phyloP scores from a whole-genome alignment of 805 yeast species.

The Teunomyces pallodes region DNA sequence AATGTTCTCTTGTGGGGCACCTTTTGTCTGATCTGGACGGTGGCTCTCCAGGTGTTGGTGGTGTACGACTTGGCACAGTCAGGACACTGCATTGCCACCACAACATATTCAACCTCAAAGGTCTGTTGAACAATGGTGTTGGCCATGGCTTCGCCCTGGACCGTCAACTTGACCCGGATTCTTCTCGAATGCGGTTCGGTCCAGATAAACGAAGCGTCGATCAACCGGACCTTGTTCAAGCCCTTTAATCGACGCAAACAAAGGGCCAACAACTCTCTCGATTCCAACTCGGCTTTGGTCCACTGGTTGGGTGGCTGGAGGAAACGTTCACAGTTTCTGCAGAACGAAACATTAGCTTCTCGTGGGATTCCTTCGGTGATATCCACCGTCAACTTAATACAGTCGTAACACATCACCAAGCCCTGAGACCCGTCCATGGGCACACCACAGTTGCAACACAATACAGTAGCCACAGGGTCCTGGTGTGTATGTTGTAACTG shows the following conservation, averaged over 20 bases:
- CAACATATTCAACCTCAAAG: constrained; percentile 91
- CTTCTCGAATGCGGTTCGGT: constrained; percentile 99
- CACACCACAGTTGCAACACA: constrained; percentile 97
- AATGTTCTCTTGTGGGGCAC: constrained; percentile 96
- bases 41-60: constrained; percentile 96
- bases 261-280: constrained; percentile 87
- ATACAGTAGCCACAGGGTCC: constrained; percentile 66
- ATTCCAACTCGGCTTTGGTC: constrained; percentile 87
- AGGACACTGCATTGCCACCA: constrained; percentile 94
- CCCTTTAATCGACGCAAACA: constrained; percentile 89
- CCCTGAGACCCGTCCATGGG: constrained; percentile 97
- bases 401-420: constrained; percentile 93
- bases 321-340: constrained; percentile 96
- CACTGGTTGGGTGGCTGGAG: constrained; percentile 93
- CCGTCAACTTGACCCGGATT: constrained; percentile 84
- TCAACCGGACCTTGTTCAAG: constrained; percentile 75
- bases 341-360: constrained; percentile 89
- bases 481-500: constrained; percentile 35
- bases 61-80: constrained; percentile 98
- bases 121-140: constrained; percentile 91
- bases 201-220: constrained; percentile 96
- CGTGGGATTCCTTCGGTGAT: constrained; percentile 90
- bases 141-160: constrained; percentile 94
- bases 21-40: constrained; percentile 96
- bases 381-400: constrained; percentile 90